Evolutionary conservation across 2,329 filamentous ascomycete species (phyloP).

Genomic region (Exophiala mesophila): DNA sequence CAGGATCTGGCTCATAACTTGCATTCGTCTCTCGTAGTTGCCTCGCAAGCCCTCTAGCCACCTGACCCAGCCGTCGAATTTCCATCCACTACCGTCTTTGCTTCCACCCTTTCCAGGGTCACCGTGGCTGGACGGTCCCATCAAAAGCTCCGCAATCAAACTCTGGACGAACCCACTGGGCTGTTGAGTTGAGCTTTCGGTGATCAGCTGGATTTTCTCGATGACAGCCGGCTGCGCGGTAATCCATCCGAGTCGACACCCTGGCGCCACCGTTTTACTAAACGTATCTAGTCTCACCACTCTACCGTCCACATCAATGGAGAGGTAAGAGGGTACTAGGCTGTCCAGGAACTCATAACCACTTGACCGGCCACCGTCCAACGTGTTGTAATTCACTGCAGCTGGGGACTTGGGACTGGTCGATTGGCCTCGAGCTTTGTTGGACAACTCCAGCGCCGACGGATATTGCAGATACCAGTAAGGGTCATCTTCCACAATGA

Average conservation of each 20-base stretch:
- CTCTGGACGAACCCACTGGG: conserved; percentile 87
- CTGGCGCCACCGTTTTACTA: conserved; percentile 86
- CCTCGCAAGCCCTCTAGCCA: conserved; percentile 84
- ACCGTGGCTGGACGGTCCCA: conserved; percentile 55
- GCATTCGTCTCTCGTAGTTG: conserved; percentile 81
- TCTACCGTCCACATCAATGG: conserved; percentile 75
- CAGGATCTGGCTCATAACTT: conserved; percentile 67
- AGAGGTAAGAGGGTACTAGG: conserved; percentile 75
- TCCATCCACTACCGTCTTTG: conserved; percentile 61
- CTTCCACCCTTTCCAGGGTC: conserved; percentile 48
- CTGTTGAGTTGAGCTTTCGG: conserved; percentile 73
- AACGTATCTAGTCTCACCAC: conserved; percentile 90
- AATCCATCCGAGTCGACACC: conserved; percentile 85
- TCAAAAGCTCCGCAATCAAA: conserved; percentile 70
- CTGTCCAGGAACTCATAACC: conserved; percentile 78
- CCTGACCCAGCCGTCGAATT: conserved; percentile 78
- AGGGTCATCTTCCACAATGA: conserved; percentile 91
- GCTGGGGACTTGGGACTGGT: conserved; percentile 30
- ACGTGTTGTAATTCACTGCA: conserved; percentile 34
- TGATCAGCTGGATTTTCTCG: conserved; percentile 68
- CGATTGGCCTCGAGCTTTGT: conserved; percentile 27
- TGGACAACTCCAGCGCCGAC: conserved; percentile 52
- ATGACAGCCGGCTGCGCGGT: conserved; percentile 75
- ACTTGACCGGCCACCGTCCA: conserved; percentile 46
- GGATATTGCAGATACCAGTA: conserved; percentile 95